Base-by-base conservation (phyloP, 2,329 filamentous ascomycete genomes). In the Capronia americana region DNA sequence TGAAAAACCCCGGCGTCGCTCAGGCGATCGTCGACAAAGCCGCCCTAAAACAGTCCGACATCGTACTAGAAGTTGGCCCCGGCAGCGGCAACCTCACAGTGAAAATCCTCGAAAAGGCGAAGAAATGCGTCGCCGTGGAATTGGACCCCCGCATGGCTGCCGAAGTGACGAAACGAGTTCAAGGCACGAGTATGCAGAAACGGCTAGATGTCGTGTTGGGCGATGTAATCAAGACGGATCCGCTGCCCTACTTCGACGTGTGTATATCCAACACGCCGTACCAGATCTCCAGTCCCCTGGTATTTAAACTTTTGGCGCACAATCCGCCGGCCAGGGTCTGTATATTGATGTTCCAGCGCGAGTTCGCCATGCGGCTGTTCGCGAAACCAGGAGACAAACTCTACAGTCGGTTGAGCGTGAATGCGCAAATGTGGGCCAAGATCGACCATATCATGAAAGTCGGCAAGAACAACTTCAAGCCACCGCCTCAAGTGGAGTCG, bases 91-190 rank as follows among this genome's bases (percentile, higher is more conserved):
- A 95, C 77, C 79, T 98, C 73, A 98, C 94, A 0, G 90, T 95
- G 28, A 87, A 92, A 66, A 97, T 98, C 67, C 82, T 98, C 28
- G 92, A 95, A 74, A 90, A 92, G 70, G 92, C 92, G 24, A 93
- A 93, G 78, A 92, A 91, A 67, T 86, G 88, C 62, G 91, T 93
- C 58, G 91, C 92, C 3, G 92, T 97, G 58, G 95, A 99, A 82
- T 86, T 97, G 77, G 95, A 99, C 80, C 93, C 95, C 23, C 86
- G 95, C 75, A 98, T 98, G 95, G 93, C 92, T 12, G 94, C 94
- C 66, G 95, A 98, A 81, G 86, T 97, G 69, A 95, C 92, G 54
- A 93, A 96, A 80, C 90, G 94, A 74, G 93, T 98, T 8, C 93
- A 97, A 79, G 93, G 92, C 23, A 96, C 90, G 51, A 92, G 93